Evolutionary conservation across 331 rosid genomes (phyloP), one percentile per base, ranked within the genome.

Genomic region (Quercus tomentella): DNA sequence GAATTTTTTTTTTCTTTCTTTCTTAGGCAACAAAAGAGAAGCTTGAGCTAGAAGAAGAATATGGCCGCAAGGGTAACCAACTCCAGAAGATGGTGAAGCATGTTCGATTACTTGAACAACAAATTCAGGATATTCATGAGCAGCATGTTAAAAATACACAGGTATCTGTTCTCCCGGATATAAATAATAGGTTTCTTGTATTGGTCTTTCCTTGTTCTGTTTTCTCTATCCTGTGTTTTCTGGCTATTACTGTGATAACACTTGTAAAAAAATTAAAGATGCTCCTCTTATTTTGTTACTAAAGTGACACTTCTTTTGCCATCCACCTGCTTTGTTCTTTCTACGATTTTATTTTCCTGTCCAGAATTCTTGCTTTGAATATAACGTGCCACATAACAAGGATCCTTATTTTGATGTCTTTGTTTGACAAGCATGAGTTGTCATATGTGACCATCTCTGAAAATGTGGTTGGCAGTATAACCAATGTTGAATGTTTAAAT

Each of bases 21-120:
- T 37, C 49, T 6, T 72, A 95, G 99, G 97, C 97, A 70, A 85
- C 84, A n/a, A 95, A 86, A 84, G 89, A 85, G 75, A 89, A 79
- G 76, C 69, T 76, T 17, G 87, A 83, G 83, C 85, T 88, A 76
- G 92, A 88, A 75, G 91, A 83, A 69, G 97, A 89, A 28, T 88
- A 83, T 89, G 78, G 76, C 8, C 83, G 82, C 76, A 86, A 77
- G 80, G 71, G 70, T 74, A 86, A 54, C 71, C 37, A 73, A 58
- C 80, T 89, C 62, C 80, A 85, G 80, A 93, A 88, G 79, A 63
- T 88, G 91, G 77, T 35, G 58, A 81, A 74, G n/a, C 82, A 55
- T 61, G 77, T 78, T 43, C 85, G 84, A 85, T 76, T 30, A 28
- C 89, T 92, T 68, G 86, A 93, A 85, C 89, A 77, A 79, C 97